Percentiles rank a stretch among this genome's conserved stretches.
Conservation (phyloP, 164 flowering plant genomes). For the Piper longum region DNA sequence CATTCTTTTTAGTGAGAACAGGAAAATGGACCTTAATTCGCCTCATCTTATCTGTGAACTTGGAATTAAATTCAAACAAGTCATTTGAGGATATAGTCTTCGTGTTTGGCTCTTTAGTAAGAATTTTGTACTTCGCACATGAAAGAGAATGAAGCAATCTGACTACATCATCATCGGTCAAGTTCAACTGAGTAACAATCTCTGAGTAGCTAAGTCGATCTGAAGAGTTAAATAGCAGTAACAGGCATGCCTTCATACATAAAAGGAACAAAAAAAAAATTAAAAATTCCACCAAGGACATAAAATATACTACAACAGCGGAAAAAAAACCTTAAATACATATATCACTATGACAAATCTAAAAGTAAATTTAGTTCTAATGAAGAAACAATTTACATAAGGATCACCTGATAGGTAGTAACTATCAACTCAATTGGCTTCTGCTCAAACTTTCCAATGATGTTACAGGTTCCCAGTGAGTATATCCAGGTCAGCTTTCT, state of each 20-base stretch:
- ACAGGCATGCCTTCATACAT: slow-evolving; percentile 47
- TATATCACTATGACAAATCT: neutral
- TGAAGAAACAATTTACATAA: neutral
- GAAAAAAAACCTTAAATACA: too few species aligned
- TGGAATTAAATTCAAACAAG: slow-evolving; percentile 64
- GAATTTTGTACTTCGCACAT: slow-evolving; percentile 80
- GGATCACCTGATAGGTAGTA: slow-evolving; percentile 70
- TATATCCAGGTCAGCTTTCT: slow-evolving; percentile 91
- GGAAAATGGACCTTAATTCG: slow-evolving; percentile 54
- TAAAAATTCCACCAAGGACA: neutral
- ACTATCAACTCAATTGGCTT: slow-evolving; percentile 78
- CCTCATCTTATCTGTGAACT: slow-evolving; percentile 83
- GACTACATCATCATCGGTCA: slow-evolving; percentile 62
- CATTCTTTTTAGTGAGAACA: too few species aligned
- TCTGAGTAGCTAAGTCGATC: slow-evolving; percentile 63
- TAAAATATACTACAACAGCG: neutral
- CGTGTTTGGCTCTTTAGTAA: slow-evolving; percentile 67
- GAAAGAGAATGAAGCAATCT: slow-evolving; percentile 81
- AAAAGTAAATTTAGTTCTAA: neutral
- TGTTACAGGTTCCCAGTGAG: slow-evolving; percentile 76
- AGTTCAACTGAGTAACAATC: slow-evolving; percentile 65
- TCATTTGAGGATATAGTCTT: slow-evolving; percentile 59
- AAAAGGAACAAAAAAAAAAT: neutral
- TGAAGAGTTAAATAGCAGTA: slow-evolving; percentile 67
- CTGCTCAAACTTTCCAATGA: slow-evolving; percentile 67